A percentile compares a stretch with the other conserved stretches of the same genome.
Conservation (phyloP, 805 yeast species). For the Saccharomycopsis sp. region DNA sequence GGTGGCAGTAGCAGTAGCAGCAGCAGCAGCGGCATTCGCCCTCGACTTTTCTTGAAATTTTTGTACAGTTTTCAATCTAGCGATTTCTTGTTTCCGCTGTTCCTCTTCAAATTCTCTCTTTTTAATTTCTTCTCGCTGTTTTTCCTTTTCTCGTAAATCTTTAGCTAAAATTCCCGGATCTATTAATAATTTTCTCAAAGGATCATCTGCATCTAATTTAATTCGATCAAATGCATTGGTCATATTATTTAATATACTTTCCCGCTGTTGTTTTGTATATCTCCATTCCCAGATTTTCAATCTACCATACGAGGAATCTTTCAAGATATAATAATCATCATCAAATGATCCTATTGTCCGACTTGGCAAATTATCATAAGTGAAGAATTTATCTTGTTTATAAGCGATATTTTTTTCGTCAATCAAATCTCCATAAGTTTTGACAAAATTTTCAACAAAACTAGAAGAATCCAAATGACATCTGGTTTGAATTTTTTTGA, state of each 20-base stretch:
- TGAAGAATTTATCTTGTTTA: constrained; percentile 5
- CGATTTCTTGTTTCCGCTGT: not conserved
- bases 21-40: not conserved
- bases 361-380: constrained; percentile 3
- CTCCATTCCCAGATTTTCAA: constrained; percentile 20
- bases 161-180: constrained; percentile 11
- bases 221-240: constrained; percentile 16
- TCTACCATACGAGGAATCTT: constrained; percentile 16
- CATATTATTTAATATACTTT: constrained; percentile 13
- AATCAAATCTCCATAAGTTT: constrained; percentile 4
- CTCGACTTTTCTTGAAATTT: constrained; percentile 2
- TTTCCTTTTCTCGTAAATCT: constrained; percentile 5
- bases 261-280: constrained; percentile 7
- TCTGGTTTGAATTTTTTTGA: constrained; percentile 5
- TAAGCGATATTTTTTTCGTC: not conserved
- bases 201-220: constrained; percentile 10
- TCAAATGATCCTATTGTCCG: not conserved
- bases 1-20: not conserved
- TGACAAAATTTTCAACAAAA: constrained; percentile 7
- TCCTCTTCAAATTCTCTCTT: constrained; percentile 8
- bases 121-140: constrained; percentile 3
- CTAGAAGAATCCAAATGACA: constrained; percentile 9
- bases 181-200: constrained; percentile 12
- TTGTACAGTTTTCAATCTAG: constrained; percentile 1
- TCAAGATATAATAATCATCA: constrained; percentile 14